Percentiles rank a stretch among this genome's conserved stretches.
phyloP scores from a whole-genome alignment of 257 asterid genomes.

The Jasminum sambac region DNA sequence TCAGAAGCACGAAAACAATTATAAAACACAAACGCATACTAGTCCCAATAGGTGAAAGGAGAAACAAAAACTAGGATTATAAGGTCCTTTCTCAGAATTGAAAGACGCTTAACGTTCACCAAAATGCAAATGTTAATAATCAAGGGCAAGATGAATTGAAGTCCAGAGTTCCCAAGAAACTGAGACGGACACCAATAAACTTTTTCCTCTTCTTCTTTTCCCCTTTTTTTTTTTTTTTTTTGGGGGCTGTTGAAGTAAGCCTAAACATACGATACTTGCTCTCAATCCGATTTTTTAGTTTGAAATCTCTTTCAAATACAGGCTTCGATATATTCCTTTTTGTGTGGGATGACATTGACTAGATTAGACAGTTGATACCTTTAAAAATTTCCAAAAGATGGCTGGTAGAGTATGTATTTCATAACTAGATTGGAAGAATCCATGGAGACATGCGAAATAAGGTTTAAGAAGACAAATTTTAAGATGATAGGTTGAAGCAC shows the following conservation, averaged over 20 bases:
- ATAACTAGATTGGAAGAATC: neutral
- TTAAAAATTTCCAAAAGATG: neutral
- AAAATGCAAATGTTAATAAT: neutral
- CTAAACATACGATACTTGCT: neutral
- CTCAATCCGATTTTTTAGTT: neutral
- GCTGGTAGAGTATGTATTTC: neutral
- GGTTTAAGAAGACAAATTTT: neutral
- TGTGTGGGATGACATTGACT: neutral
- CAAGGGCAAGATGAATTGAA: constrained; percentile 2
- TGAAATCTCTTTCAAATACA: neutral
- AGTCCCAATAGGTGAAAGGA: neutral
- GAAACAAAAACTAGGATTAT: neutral
- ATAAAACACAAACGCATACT: neutral
- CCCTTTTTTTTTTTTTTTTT: too few species aligned
- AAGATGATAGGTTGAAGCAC: neutral
- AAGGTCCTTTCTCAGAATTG: neutral
- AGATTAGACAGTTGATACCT: neutral
- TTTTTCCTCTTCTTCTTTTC: too few species aligned
- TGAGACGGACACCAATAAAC: neutral
- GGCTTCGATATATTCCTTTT: neutral
- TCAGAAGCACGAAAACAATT: neutral
- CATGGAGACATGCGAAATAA: neutral
- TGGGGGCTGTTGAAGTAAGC: neutral
- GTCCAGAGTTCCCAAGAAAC: constrained; percentile 9
- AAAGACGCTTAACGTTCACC: neutral